Base-by-base conservation (phyloP, 1,139 yeast genomes). In the Eremothecium coryli region DNA sequence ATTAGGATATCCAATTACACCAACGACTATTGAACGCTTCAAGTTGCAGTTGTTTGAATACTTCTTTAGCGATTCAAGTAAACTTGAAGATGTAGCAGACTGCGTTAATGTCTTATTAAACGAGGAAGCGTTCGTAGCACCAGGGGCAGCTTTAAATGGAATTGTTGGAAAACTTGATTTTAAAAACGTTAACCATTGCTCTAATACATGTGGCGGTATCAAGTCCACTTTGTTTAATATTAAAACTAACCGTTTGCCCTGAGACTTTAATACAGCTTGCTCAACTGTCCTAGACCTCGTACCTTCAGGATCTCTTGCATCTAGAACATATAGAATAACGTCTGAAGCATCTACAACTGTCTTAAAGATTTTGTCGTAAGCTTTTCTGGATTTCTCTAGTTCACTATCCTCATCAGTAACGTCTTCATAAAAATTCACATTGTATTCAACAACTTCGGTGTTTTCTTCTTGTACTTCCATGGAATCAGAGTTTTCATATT, bases 301-400 rank as follows among this genome's bases (percentile, higher is more conserved):
- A 22, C 88, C 77, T 58, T 84, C 95, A 35, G 99, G 98, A 61
- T 90, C 96, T 60, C 99, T 77, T 3, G 99, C 95, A 62, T 90
- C 99, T 53, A 90, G 66, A 15, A 90, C 96, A 50, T 93, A 90
- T 38, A 90, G 67, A 18, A 90, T 69, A 38, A 90, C 96, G 60
- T 88, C 97, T 2, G 95, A 68, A 18, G 86, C 78, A 39, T 85
- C 96, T 31, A 88, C 88, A 26, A 78, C 86, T 4, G 77, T 64
- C 55, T 78, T 79, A 65, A 81, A 80, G 33, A 88, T 82, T 60
- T 86, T 84, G 57, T 86, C 95, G 61, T 82, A 90, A 9, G 95
- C 93, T 58, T 82, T 86, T 58, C 97, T 75, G 6, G 96, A 86
- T 51, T 80, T 77, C 43, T 88, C 97, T 37, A 66, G 62, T 42